Conservation (phyloP, 2,329 filamentous ascomycete species). For the Decorospora gaudefroyi region DNA sequence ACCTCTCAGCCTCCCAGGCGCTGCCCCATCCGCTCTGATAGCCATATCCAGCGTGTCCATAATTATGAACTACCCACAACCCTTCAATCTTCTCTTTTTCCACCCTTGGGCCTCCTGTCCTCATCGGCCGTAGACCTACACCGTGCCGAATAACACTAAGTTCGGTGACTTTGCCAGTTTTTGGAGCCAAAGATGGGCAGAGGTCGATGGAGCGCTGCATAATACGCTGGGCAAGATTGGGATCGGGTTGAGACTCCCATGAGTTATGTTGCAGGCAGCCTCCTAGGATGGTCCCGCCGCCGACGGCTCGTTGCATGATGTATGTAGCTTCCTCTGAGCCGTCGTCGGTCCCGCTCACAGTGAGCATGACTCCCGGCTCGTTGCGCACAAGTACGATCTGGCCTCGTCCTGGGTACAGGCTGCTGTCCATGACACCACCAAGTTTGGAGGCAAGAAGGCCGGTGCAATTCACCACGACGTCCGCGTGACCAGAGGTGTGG, state of each 20-base stretch:
- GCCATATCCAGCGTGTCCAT: constrained; percentile 79
- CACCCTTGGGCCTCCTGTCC: constrained; percentile 73
- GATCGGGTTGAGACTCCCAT: constrained; percentile 80
- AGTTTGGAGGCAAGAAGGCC: constrained; percentile 75
- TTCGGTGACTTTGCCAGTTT: constrained; percentile 69
- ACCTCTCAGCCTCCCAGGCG: constrained; percentile 48
- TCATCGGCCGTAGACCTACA: constrained; percentile 77
- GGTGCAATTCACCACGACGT: constrained; percentile 82
- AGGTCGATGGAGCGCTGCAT: constrained; percentile 75
- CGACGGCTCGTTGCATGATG: constrained; percentile 76
- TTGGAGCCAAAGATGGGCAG: constrained; percentile 64
- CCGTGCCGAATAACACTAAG: constrained; percentile 75
- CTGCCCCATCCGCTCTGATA: constrained; percentile 59
- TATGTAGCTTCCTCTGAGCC: constrained; percentile 74
- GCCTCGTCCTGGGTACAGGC: constrained; percentile 75
- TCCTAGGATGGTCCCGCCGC: constrained; percentile 81
- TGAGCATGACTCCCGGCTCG: constrained; percentile 70
- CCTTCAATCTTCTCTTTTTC: constrained; percentile 70
- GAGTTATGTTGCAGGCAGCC: constrained; percentile 79
- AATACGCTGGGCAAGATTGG: constrained; percentile 77
- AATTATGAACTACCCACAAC: constrained; percentile 76
- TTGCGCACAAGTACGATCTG: constrained; percentile 86
- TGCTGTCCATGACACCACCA: constrained; percentile 77
- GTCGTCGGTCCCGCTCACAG: constrained; percentile 73
- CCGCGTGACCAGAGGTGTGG: constrained; percentile 61